phyloP scores from a whole-genome alignment of 2,329 filamentous ascomycete species.

The Cytospora chrysosperma region DNA sequence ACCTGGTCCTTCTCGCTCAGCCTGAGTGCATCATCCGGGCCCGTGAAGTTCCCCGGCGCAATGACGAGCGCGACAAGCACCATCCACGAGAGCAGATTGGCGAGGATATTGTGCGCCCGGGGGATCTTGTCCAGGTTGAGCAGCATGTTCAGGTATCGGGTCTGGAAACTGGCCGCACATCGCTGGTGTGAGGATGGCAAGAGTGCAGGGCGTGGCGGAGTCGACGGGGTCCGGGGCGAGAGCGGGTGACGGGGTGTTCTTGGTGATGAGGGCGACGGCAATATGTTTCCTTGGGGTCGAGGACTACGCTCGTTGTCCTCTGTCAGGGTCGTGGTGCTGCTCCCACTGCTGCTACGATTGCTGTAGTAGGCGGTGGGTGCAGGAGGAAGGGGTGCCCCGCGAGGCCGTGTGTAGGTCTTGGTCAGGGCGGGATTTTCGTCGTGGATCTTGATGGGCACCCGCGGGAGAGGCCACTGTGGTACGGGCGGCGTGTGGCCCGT shows the following conservation, averaged over 20 bases:
- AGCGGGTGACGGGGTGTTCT: conserved; percentile 3
- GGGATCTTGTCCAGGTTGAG: conserved; percentile 47
- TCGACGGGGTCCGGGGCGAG: background rate
- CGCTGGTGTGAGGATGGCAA: conserved; percentile 11
- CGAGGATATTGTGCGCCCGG: conserved; percentile 46
- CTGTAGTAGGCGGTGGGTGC: conserved; percentile 11
- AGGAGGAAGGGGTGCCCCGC: conserved; percentile 20
- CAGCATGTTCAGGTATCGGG: conserved; percentile 47
- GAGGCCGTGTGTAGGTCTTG: conserved; percentile 21
- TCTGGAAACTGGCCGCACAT: conserved; percentile 21
- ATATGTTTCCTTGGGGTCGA: background rate
- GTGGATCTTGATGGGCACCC: conserved; percentile 12
- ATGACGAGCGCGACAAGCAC: conserved; percentile 53
- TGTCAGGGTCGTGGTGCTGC: conserved; percentile 12
- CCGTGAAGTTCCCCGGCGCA: conserved; percentile 52
- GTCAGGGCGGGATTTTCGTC: conserved; percentile 18
- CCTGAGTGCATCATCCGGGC: conserved; percentile 22
- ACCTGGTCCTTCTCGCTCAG: background rate
- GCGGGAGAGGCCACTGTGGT: conserved; percentile 22
- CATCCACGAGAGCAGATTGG: conserved; percentile 46
- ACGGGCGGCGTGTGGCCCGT: conserved; percentile 21
- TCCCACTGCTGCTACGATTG: conserved; percentile 11
- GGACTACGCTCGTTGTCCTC: conserved; percentile 4
- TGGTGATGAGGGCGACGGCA: background rate
- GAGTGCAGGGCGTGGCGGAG: background rate